phyloP scores from a whole-genome alignment of 2,329 filamentous ascomycete genomes.

The Leptodontidium sp. region DNA sequence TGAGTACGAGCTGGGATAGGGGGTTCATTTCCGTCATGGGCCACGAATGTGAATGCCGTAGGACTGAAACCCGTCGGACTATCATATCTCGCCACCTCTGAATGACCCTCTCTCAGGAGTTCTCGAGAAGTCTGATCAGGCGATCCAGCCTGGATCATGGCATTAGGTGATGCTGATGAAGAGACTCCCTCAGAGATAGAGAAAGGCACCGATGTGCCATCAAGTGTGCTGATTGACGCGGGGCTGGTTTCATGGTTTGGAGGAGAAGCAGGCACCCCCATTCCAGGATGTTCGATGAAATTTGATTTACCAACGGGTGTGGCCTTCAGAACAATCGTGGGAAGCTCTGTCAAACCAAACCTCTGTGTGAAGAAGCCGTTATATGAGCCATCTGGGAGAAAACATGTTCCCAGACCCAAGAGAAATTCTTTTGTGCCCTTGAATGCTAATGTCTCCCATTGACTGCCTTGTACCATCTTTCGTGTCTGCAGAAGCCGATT shows the following conservation, averaged over 20 bases:
- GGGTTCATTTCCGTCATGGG: constrained; percentile 18
- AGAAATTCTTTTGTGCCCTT: constrained; percentile 39
- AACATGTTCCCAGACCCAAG: constrained; percentile 30
- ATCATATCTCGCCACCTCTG: neutral
- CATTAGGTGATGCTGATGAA: neutral
- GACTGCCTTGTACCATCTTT: constrained; percentile 25
- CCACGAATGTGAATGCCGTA: constrained; percentile 30
- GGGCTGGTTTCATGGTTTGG: constrained; percentile 3
- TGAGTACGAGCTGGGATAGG: constrained; percentile 15
- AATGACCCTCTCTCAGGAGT: neutral
- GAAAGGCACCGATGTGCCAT: neutral
- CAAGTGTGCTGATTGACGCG: neutral
- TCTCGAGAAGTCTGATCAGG: neutral
- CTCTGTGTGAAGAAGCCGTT: constrained; percentile 39
- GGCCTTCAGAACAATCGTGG: constrained; percentile 14
- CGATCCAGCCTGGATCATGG: neutral
- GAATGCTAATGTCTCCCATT: constrained; percentile 33
- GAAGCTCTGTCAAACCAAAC: constrained; percentile 30
- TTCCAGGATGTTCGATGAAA: neutral
- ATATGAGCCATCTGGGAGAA: constrained; percentile 30
- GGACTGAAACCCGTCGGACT: neutral
- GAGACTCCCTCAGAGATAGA: neutral
- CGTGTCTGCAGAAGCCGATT: constrained; percentile 14
- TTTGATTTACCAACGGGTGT: neutral
- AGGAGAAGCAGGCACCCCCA: neutral